Evolutionary conservation across 106 monocot genomes (phyloP).

Genomic region (Chionographis japonica): DNA sequence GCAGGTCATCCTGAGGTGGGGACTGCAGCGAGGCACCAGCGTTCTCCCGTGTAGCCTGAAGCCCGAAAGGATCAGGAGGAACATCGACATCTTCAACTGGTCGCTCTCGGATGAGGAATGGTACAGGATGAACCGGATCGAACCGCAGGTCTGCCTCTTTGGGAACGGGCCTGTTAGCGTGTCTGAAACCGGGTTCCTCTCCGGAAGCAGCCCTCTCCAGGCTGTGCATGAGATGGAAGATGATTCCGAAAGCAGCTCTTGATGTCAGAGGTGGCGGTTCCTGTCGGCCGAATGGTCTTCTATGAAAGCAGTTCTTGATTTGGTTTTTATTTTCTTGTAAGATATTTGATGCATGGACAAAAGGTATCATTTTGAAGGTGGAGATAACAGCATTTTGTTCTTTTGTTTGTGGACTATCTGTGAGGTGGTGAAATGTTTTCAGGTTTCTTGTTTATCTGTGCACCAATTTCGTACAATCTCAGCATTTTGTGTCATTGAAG

Average conservation of each 20-base stretch:
- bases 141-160: conserved; percentile 80
- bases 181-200: conserved; percentile 37
- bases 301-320: too few species aligned
- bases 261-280: conserved; percentile 7
- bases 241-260: conserved; percentile 39
- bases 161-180: conserved; percentile 36
- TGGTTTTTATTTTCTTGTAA: too few species aligned
- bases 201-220: conserved; percentile 64
- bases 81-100: conserved; percentile 74
- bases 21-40: conserved; percentile 76
- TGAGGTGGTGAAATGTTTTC: too few species aligned
- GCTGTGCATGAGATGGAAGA: conserved; percentile 82
- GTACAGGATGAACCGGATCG: conserved; percentile 53
- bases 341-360: too few species aligned
- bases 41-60: conserved; percentile 74
- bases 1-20: conserved; percentile 78
- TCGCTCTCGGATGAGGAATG: conserved; percentile 59
- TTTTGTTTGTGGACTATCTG: too few species aligned
- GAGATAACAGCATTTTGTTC: too few species aligned
- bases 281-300: background rate
- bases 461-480: too few species aligned
- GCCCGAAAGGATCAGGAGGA: conserved; percentile 50
- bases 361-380: too few species aligned
- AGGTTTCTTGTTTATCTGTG: too few species aligned
- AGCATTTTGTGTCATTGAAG: too few species aligned